Evolutionary conservation across 148 eudicot species (phyloP), one percentile per base, ranked within the genome.

Genomic region (Chenopodium suecicum): DNA sequence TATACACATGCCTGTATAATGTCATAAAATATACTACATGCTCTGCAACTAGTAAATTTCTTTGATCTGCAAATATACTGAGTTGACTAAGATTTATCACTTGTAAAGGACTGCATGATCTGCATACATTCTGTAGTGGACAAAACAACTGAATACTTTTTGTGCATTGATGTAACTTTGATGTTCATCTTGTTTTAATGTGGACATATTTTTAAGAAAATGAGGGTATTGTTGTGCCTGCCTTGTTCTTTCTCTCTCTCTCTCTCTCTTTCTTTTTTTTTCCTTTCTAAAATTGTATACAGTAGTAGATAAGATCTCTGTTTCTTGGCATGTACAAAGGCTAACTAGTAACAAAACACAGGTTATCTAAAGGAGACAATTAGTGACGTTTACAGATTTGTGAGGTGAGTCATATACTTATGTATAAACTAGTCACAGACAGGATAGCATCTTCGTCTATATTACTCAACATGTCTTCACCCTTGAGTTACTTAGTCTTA

Each of bases 351-450:
- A 41, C 56, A 56, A 71, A 75, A 52, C 85, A 90, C 93, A 94
- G 98, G 88, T 81, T 92, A 87, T 86, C 80, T 94, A 89, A 85
- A 84, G 47, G 95, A 94, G 87, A 90, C 87, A 73, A 76, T 87
- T 47, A 83, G 80, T 77, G 92, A 90, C 65, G 27, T 86, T 69
- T 92, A 86, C 85, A 89, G 87, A 87, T 70, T 89, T 82, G 89
- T 91, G 63, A 85, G 95, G 98, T 92, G 78, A 54, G 78, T 74
- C 77, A 47, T 70, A 41, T 37, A 17, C 22, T 3, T 54, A 10
- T 20, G 47, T 54, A 11, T 32, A 23, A 76, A 34, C 68, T 12
- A 41, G 63, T 50, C 41, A 47, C 66, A 41, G 17, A n/a, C 32
- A 4, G 77, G 68, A 54, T 75, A 4, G 62, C 65, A 13, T 52